Evolutionary conservation across 345 rosid species (phyloP).

Genomic region (Moricandia moricandioides): DNA sequence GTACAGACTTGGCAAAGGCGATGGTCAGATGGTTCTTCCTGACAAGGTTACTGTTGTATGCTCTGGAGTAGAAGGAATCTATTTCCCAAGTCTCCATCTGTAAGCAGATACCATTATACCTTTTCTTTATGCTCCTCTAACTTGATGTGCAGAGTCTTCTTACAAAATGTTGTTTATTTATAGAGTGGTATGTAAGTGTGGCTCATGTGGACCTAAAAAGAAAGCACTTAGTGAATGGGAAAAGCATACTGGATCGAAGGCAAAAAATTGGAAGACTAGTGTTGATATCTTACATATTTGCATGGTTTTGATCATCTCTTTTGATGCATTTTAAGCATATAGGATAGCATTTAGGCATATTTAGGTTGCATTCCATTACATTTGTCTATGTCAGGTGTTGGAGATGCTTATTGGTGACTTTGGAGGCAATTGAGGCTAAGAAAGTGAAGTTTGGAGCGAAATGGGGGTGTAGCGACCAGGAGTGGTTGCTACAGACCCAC

Average conservation of each 20-base stretch:
- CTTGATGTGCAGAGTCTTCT: constrained; percentile 10
- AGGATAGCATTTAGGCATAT: too few relatives aligned
- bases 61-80: constrained; percentile 82
- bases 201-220: constrained; percentile 73
- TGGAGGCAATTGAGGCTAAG: too few relatives aligned
- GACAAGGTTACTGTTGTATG: constrained; percentile 84
- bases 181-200: constrained; percentile 97
- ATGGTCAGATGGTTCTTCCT: constrained; percentile 54
- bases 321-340: too few relatives aligned
- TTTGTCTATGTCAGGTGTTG: too few relatives aligned
- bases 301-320: too few relatives aligned
- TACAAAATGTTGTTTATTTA: constrained; percentile 17
- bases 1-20: constrained; percentile 50
- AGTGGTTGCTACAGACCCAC: too few relatives aligned
- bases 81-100: constrained; percentile 86
- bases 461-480: too few relatives aligned
- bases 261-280: constrained; percentile 85
- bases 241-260: constrained; percentile 79
- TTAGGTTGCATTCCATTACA: too few relatives aligned
- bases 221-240: constrained; percentile 96
- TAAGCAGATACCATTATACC: constrained; percentile 44
- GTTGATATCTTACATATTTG: too few relatives aligned
- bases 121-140: neutral
- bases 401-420: too few relatives aligned
- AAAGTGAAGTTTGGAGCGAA: too few relatives aligned